Evolutionary conservation across 208 protist genomes (phyloP), one percentile per base, ranked within the genome.

Genomic region (Endotrypanum monterogeii): DNA sequence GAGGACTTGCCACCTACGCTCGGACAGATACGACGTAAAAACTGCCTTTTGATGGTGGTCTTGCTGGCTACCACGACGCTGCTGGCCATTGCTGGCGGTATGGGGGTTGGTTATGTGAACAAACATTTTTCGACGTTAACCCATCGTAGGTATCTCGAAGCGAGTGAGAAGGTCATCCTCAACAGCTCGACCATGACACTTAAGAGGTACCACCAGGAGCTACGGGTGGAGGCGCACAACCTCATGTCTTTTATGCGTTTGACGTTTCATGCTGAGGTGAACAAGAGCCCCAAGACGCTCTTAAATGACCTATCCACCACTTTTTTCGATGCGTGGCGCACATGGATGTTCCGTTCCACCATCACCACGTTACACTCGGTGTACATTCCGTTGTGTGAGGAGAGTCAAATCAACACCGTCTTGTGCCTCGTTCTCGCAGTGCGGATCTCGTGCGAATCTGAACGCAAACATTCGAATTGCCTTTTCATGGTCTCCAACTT

Each of bases 101-200:
- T 89, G 14, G 48, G 67, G 6, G 79, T 88, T 30, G 82, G 82
- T 20, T 73, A 87, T 50, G 78, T 85, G 25, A 86, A 83, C 57
- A 67, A 70, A 18, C 63, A 80, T 57, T 91, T 80, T 62, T 71
- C 62, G n/a, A 81, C 77, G 35, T 18, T 62, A 37, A 73, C 73
- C n/a, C 73, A 81, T 39, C 73, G 69, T 35, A 52, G 52, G 16
- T 48, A 71, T 37, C 58, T 86, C 6, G 55, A 70, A 55, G 20
- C 66, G 25, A 82, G 83, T 23, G 88, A 87, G 48, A 57, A 60
- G 41, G 68, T 84, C 46, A 75, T 89, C 18, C 74, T 91, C 28
- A 91, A 87, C 75, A 85, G 79, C 74, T 87, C 83, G 14, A 57
- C 81, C 25, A 20, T 71, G 46, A 39, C 69, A 37, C 72, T 91